phyloP scores from a whole-genome alignment of 202 grass and related monocot genomes.

The Eragrostis tef region DNA sequence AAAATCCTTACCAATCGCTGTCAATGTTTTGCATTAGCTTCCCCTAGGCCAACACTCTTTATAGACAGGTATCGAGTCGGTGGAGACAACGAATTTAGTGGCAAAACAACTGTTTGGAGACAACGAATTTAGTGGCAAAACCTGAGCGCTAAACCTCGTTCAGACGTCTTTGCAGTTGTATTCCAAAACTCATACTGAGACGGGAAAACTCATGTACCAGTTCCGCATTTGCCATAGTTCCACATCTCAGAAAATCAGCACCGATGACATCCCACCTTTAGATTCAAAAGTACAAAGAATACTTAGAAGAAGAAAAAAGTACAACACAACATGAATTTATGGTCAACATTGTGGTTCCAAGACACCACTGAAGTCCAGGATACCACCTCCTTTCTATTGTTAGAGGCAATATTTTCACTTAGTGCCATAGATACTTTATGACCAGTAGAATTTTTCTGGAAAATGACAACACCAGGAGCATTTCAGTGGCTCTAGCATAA shows the following conservation, averaged over 20 bases:
- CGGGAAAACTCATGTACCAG: too few species aligned
- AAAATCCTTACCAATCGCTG: too few species aligned
- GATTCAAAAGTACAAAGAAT: neutral
- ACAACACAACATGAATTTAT: neutral
- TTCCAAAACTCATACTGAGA: too few species aligned
- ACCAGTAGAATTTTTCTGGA: neutral
- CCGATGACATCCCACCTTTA: neutral
- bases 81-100: too few species aligned
- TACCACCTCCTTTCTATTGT: neutral
- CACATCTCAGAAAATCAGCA: neutral
- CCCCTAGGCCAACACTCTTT: too few species aligned
- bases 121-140: too few species aligned
- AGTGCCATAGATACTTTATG: neutral
- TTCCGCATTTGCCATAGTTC: neutral
- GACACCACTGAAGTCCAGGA: neutral
- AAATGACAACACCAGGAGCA: neutral
- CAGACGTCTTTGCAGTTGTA: too few species aligned
- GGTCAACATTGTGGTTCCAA: neutral
- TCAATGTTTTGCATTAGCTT: too few species aligned
- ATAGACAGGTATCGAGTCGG: too few species aligned
- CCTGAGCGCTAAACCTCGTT: too few species aligned
- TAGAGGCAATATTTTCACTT: neutral
- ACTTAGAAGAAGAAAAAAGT: neutral
- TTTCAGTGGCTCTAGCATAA: neutral
- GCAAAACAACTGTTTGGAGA: too few species aligned